Conservation (phyloP, 2,329 filamentous ascomycete species). For the Cytospora schulzeri region DNA sequence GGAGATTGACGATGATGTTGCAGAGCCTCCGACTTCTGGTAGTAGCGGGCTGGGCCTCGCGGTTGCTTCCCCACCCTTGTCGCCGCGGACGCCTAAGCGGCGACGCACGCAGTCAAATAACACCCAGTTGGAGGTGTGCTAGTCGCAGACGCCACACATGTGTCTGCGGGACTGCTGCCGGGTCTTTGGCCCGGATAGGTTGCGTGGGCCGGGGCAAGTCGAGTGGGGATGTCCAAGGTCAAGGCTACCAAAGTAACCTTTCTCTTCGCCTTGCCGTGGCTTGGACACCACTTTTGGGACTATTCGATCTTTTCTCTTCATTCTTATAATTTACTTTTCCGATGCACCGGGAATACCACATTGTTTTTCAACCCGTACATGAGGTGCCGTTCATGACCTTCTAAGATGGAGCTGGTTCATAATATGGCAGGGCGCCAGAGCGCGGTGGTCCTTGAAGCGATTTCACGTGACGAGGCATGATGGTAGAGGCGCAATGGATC, state of each 20-base stretch:
- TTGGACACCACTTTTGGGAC: neutral
- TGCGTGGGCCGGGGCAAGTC: neutral
- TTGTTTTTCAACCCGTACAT: neutral
- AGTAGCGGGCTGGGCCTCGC: slow-evolving; percentile 11
- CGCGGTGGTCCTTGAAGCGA: too few relatives aligned
- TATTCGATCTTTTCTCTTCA: neutral
- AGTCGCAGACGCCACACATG: slow-evolving; percentile 21
- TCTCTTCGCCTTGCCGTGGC: neutral
- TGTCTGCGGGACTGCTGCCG: slow-evolving; percentile 1
- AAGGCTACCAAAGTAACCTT: neutral
- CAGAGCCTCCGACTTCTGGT: neutral
- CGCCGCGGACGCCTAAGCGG: slow-evolving; percentile 37
- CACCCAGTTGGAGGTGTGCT: slow-evolving; percentile 36
- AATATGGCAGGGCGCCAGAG: neutral
- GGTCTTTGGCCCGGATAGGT: neutral
- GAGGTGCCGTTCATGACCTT: neutral
- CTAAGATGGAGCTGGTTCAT: neutral
- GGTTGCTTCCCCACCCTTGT: slow-evolving; percentile 33
- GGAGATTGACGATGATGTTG: slow-evolving; percentile 36
- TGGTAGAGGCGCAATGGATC: too few relatives aligned
- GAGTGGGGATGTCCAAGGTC: neutral
- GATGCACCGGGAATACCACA: neutral
- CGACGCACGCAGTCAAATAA: slow-evolving; percentile 33
- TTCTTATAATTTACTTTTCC: neutral
- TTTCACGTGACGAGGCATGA: too few relatives aligned